phyloP scores from a whole-genome alignment of 1,284 basidiomycete genomes.

The Ustilago hordei region DNA sequence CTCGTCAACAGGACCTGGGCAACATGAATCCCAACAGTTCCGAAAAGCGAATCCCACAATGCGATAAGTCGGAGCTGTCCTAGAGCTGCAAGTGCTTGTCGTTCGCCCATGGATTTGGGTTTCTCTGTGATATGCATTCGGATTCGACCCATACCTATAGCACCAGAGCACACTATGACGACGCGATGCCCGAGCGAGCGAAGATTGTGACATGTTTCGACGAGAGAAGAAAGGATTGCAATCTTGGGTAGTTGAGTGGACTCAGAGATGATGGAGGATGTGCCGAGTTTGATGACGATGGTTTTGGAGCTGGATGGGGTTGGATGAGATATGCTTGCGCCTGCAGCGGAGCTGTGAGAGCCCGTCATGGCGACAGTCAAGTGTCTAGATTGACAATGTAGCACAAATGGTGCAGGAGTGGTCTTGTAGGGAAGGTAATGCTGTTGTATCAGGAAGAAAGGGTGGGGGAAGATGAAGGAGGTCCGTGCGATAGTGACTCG shows the following conservation, averaged over 20 bases:
- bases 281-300: conserved; percentile 69
- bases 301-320: conserved; percentile 48
- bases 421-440: not conserved
- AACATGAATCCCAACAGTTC: conserved; percentile 91
- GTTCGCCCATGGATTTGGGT: conserved; percentile 87
- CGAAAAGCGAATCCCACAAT: conserved; percentile 95
- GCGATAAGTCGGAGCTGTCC: conserved; percentile 96
- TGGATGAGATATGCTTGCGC: not conserved
- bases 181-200: conserved; percentile 88
- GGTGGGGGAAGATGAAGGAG: not conserved
- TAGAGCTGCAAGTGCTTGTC: conserved; percentile 95
- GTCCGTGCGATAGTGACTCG: conserved; percentile 34
- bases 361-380: conserved; percentile 9
- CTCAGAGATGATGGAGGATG: conserved; percentile 66
- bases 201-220: conserved; percentile 87
- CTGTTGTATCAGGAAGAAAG: not conserved
- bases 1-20: conserved; percentile 94
- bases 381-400: not conserved
- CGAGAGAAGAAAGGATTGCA: conserved; percentile 88
- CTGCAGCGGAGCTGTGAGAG: conserved; percentile 1
- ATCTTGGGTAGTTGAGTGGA: conserved; percentile 76
- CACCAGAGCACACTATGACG: conserved; percentile 93
- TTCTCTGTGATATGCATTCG: conserved; percentile 85
- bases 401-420: no score
- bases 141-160: conserved; percentile 92